Base-by-base conservation (phyloP, 805 yeast species). In the Suhomyces emberorum region DNA sequence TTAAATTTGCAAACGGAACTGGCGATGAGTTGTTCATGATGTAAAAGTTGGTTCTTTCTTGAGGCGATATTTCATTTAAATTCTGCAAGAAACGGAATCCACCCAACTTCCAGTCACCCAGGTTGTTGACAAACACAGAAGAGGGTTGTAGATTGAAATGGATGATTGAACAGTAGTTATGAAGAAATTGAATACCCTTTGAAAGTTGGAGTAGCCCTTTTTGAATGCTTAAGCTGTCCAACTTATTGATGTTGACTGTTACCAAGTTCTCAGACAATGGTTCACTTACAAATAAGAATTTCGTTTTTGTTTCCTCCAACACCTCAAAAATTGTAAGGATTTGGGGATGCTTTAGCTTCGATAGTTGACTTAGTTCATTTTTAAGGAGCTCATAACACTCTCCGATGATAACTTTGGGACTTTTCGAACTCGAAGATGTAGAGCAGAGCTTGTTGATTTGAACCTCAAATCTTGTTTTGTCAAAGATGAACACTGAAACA, bases 91-190 rank as follows among this genome's bases (percentile, higher is more conserved):
- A 68, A 32, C 52, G 54, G 41, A 93, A 72, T 0, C 97, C 97
- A 5, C 84, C 74, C 2, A 93, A 56, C 57, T 91, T 93, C 98
- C 98, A 93, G 61, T 93, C 98, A 4, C 95, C 89, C 46, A 80
- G 83, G 26, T 79, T 83, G 47, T 84, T 89, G 14, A 91, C 74
- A 38, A 83, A 75, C 1, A 93, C 70, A 0, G 95, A 76, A 7
- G 74, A 65, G 1, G 98, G 98, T 44, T 80, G 80, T 22, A 93
- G 47, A 46, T 88, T 85, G 45, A 85, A 57, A 61, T 91, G 96
- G 5, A 85, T 82, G 18, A 79, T 74, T 18, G 80, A 73, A 15
- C 95, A 84, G 41, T 77, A 76, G 37, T 77, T 76, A 55, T 93
- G 97, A 29, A 93, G 71, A 52, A 93, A 93, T 45, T 83, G 82